These are phyloP conservation scores for Venturia nashicola DNA, from an alignment of 2,329 filamentous ascomycete species.

Conservation along the genomic window DNA sequence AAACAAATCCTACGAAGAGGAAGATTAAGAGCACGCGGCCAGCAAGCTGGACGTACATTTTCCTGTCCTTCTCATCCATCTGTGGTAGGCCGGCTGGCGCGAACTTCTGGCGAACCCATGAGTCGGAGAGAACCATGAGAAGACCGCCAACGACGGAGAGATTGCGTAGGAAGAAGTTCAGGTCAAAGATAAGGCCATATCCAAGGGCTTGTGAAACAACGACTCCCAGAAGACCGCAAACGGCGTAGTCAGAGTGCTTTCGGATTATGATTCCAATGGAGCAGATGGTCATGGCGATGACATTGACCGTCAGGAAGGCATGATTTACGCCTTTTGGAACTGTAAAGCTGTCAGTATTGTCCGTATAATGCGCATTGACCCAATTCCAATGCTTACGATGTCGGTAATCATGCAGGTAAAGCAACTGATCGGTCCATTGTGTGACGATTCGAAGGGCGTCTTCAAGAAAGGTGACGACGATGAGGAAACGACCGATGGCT, in stretches of 20 bases:
- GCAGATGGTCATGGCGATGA: slow-evolving; percentile 73
- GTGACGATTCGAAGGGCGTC: slow-evolving; percentile 93
- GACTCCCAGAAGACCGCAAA: slow-evolving; percentile 77
- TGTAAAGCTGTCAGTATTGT: slow-evolving; percentile 25
- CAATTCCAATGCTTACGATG: slow-evolving; percentile 54
- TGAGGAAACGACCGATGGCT: slow-evolving; percentile 90
- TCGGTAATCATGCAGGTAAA: slow-evolving; percentile 85
- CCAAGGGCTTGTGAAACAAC: slow-evolving; percentile 89
- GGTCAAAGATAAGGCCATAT: slow-evolving; percentile 95
- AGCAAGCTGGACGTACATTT: slow-evolving; percentile 99
- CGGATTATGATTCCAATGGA: slow-evolving; percentile 81
- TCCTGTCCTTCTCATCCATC: slow-evolving; percentile 97
- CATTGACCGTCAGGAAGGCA: slow-evolving; percentile 82
- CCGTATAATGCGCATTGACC: neutral
- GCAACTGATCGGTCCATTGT: slow-evolving; percentile 91
- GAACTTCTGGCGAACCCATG: slow-evolving; percentile 95
- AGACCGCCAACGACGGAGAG: slow-evolving; percentile 93
- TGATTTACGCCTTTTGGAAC: slow-evolving; percentile 84
- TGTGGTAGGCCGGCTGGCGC: slow-evolving; percentile 87
- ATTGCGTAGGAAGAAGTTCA: slow-evolving; percentile 99
- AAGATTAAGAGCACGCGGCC: slow-evolving; percentile 93
- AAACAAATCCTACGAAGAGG: slow-evolving; percentile 93
- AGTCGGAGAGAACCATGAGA: slow-evolving; percentile 95
- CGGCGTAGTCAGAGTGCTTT: slow-evolving; percentile 87
- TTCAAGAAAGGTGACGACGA: slow-evolving; percentile 96